Evolutionary conservation across 495 filamentous ascomycete genomes (phyloP).

Genomic region (Annulohypoxylon bovei): DNA sequence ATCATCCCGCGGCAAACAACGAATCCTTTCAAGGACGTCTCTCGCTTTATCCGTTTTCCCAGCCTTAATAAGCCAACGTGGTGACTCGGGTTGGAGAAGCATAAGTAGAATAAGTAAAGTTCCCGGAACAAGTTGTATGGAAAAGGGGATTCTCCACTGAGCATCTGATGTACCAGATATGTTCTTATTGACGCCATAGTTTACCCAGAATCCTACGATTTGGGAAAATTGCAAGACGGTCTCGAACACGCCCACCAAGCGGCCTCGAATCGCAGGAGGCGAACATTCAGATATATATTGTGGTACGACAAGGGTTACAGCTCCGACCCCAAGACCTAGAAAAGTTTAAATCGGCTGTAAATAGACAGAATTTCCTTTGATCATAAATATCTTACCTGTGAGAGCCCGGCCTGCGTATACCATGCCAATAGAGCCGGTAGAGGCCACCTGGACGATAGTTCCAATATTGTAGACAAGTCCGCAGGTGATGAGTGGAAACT

Average conservation of each 20-base stretch:
- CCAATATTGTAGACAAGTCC: neutral
- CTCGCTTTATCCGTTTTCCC: neutral
- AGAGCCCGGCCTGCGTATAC: neutral
- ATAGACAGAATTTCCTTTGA: neutral
- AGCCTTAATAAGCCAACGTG: slow-evolving; percentile 2
- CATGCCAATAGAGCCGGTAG: slow-evolving; percentile 2
- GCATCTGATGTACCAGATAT: neutral
- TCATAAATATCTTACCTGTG: neutral
- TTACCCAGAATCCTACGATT: neutral
- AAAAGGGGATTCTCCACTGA: slow-evolving; percentile 1
- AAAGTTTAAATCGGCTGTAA: neutral
- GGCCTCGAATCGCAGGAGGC: neutral
- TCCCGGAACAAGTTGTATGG: neutral
- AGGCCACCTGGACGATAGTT: neutral
- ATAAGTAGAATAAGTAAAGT: neutral
- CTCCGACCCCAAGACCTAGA: neutral
- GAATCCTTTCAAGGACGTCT: neutral
- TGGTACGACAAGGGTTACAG: neutral
- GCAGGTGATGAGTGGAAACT: neutral
- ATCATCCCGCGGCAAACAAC: neutral
- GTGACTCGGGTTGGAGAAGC: neutral
- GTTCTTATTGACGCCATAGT: neutral
- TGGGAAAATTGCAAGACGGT: neutral
- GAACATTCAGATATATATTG: slow-evolving; percentile 9
- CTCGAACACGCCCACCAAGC: neutral